Evolutionary conservation across 2,329 filamentous ascomycete species (phyloP).

Genomic region (Aspergillus hiratsukae): DNA sequence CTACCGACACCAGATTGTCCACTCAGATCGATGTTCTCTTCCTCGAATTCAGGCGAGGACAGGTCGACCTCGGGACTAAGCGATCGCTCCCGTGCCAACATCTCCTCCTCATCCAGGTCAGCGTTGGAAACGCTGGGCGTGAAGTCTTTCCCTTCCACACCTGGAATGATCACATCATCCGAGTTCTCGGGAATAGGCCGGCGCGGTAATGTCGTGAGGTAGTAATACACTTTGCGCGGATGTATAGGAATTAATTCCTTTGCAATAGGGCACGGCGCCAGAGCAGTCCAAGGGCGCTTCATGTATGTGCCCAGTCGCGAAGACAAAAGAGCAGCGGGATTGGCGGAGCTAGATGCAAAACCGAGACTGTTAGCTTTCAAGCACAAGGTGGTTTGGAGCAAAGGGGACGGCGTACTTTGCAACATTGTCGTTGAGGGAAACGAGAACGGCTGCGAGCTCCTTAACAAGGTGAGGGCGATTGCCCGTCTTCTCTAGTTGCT

Average conservation of each 20-base stretch:
- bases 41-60: slow-evolving; percentile 80
- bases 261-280: slow-evolving; percentile 77
- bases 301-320: slow-evolving; percentile 86
- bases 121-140: slow-evolving; percentile 78
- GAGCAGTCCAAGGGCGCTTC: slow-evolving; percentile 76
- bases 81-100: slow-evolving; percentile 51
- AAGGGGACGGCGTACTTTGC: slow-evolving; percentile 68
- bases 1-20: slow-evolving; percentile 60
- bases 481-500: slow-evolving; percentile 80
- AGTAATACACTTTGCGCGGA: slow-evolving; percentile 93
- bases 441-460: slow-evolving; percentile 78
- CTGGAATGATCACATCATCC: slow-evolving; percentile 47
- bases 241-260: slow-evolving; percentile 92
- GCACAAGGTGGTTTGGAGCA: slow-evolving; percentile 4
- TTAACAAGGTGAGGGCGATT: slow-evolving; percentile 94
- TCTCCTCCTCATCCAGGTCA: slow-evolving; percentile 68
- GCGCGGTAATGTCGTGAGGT: slow-evolving; percentile 80
- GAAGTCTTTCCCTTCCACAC: slow-evolving; percentile 58
- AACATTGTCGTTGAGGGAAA: slow-evolving; percentile 72
- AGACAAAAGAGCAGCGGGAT: slow-evolving; percentile 90
- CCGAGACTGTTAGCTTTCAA: slow-evolving; percentile 14
- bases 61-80: slow-evolving; percentile 91
- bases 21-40: slow-evolving; percentile 53
- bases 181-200: slow-evolving; percentile 71
- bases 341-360: slow-evolving; percentile 68